phyloP scores from a whole-genome alignment of 2,329 filamentous ascomycete species.

The Pseudopyrenochaeta lycopersici region DNA sequence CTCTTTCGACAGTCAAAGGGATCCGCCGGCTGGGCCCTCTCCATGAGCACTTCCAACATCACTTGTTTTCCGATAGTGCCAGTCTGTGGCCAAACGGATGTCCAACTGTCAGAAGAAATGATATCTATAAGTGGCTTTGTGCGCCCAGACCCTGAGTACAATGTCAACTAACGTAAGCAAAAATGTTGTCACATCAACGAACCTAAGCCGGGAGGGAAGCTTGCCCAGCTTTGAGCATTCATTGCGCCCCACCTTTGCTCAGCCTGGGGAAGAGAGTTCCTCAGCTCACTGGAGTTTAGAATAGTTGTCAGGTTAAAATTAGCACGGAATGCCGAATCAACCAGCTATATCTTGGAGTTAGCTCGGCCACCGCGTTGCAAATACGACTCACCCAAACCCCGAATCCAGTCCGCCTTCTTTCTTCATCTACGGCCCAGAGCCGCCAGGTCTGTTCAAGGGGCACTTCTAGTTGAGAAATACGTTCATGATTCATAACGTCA shows the following conservation, averaged over 20 bases:
- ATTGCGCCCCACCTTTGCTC: not conserved
- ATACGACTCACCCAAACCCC: conserved; percentile 1
- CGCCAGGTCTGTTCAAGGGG: conserved; percentile 2
- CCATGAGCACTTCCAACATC: conserved; percentile 2
- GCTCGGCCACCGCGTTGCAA: too few relatives aligned
- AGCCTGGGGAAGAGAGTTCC: conserved; percentile 3
- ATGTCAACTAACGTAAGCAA: not conserved
- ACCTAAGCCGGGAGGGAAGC: not conserved
- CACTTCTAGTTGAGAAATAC: not conserved
- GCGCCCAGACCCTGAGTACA: too few relatives aligned
- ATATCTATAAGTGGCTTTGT: not conserved
- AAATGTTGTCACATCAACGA: not conserved
- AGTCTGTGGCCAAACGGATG: conserved; percentile 3
- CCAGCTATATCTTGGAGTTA: too few relatives aligned
- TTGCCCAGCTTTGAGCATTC: conserved; percentile 3
- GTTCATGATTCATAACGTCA: conserved; percentile 1
- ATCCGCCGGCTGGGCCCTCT: not conserved
- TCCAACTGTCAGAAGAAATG: not conserved
- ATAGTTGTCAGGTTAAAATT: too few relatives aligned
- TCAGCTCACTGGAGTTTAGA: too few relatives aligned
- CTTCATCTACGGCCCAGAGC: conserved; percentile 3
- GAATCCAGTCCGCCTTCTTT: conserved; percentile 2
- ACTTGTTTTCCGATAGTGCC: conserved; percentile 2
- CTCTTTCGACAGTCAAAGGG: too few relatives aligned
- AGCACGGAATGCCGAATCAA: too few relatives aligned